Percentiles rank a stretch among this genome's conserved stretches.
These are phyloP conservation scores for Dactylellina drechsleri DNA, from an alignment of 2,329 filamentous ascomycete genomes.

Conservation along the genomic window DNA sequence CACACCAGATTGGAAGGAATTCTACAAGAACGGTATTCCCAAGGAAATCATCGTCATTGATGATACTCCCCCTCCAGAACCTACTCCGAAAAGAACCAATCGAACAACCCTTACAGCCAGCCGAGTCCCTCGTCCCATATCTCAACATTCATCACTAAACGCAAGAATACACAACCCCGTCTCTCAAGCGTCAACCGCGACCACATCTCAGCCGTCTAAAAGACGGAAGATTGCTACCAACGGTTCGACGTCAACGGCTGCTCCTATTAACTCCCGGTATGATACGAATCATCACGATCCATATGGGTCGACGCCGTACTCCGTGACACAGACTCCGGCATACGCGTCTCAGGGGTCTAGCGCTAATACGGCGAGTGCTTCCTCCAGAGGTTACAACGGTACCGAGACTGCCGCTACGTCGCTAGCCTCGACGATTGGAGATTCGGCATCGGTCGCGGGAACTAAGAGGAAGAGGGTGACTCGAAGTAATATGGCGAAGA, in stretches of 20 bases:
- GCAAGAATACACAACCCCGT: constrained; percentile 61
- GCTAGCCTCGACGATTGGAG: constrained; percentile 70
- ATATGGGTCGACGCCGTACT: constrained; percentile 54
- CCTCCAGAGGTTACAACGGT: constrained; percentile 54
- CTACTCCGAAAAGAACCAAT: constrained; percentile 56
- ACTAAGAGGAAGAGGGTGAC: constrained; percentile 86
- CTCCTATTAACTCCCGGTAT: constrained; percentile 52
- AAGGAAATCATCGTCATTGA: constrained; percentile 88
- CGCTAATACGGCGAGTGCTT: constrained; percentile 55
- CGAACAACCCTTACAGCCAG: constrained; percentile 49
- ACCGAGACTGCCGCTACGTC: constrained; percentile 82
- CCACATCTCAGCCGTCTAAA: constrained; percentile 59
- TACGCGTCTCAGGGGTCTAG: constrained; percentile 55
- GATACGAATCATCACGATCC: constrained; percentile 55
- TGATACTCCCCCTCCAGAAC: constrained; percentile 71
- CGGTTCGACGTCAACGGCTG: constrained; percentile 25
- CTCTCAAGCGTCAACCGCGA: constrained; percentile 60
- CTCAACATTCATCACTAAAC: constrained; percentile 60
- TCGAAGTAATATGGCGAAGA: constrained; percentile 62
- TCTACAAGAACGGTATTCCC: constrained; percentile 83
- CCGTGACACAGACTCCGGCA: constrained; percentile 55
- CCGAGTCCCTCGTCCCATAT: constrained; percentile 57
- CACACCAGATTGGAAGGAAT: constrained; percentile 79
- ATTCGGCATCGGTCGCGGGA: constrained; percentile 63
- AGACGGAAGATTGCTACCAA: constrained; percentile 55